Evolutionary conservation across 768 basidiomycete species (phyloP), one percentile per base, ranked within the genome.

Genomic region (Xerocomellus dryophilus): DNA sequence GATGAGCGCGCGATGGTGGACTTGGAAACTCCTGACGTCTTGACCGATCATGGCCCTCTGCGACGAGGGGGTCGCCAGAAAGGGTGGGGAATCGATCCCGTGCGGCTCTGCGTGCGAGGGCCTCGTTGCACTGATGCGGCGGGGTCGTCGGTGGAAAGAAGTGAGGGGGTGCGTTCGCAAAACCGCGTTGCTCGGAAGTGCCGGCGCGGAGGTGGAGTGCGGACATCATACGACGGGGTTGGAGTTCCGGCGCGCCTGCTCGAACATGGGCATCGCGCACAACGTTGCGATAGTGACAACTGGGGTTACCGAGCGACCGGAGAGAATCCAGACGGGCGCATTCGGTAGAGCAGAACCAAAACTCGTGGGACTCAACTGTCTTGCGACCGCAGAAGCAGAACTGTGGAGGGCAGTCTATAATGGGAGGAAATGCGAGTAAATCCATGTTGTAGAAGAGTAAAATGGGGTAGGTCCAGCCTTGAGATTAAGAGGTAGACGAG

Each of bases 271-370:
- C 70, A 1, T n/a, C 39, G 10, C 52, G 62, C 15, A 65, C 51
- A 25, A 56, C 53, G 0, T 57, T 47, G 34, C 68, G 70, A 45
- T 70, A 70, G 27, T 70, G 70, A 38, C 57, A 61, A 18, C 64
- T 38, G 5, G 55, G 47, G 14, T 49, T 50, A 2, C 44, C 59
- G 21, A 71, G 64, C 4, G 68, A 61, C 23, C 61, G 59, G 17
- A 70, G 57, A 23, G 70, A 47, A 23, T 71, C 70, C 15, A 17
- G 35, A 20, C 62, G 68, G 9, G 69, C 70, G 11, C 70, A 71
- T 0, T 50, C 2, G 3, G 52, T 54, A 18, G 70, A 70, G 36
- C 69, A 70, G 43, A 57, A 71, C 54, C 56, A 69, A 41, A 62
- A 66, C 0, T 71, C 68, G 35, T 70, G 69, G 11, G 48, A 58